Conservation (phyloP, 768 basidiomycete species). For the Rhodotorula graminis region DNA sequence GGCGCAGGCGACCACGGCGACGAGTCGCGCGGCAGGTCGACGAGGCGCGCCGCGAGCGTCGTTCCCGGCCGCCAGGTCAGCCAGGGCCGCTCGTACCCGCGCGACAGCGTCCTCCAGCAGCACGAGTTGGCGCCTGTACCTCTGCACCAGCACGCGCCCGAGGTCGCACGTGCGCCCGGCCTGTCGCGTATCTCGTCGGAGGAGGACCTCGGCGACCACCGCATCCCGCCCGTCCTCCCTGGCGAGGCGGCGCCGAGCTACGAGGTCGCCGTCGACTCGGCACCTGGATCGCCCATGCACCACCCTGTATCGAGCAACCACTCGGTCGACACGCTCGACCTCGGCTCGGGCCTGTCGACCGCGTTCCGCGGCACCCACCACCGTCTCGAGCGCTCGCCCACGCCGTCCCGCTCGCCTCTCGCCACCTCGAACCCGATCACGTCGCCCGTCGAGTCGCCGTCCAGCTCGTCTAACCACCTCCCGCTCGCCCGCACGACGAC, state of each 20-base stretch:
- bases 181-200: slow-evolving; percentile 29
- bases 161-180: not conserved
- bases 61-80: slow-evolving; percentile 22
- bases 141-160: not conserved
- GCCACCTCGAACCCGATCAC: not conserved
- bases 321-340: not conserved
- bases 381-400: slow-evolving; percentile 3
- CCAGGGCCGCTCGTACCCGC: slow-evolving; percentile 25
- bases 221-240: slow-evolving; percentile 20
- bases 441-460: not conserved
- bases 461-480: not conserved
- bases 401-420: slow-evolving; percentile 29
- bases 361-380: not conserved
- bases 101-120: slow-evolving; percentile 9
- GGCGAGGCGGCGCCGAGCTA: slow-evolving; percentile 33
- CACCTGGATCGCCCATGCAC: slow-evolving; percentile 11
- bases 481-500: slow-evolving; percentile 5
- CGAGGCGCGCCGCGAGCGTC: slow-evolving; percentile 27
- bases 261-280: slow-evolving; percentile 25
- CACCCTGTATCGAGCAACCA: not conserved
- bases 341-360: not conserved
- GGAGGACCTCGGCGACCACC: not conserved
- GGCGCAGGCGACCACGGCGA: slow-evolving; percentile 34
- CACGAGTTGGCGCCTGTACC: not conserved
- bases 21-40: slow-evolving; percentile 18